phyloP scores from a whole-genome alignment of 371 early-diverging fungal species.

The Catenaria anguillulae region DNA sequence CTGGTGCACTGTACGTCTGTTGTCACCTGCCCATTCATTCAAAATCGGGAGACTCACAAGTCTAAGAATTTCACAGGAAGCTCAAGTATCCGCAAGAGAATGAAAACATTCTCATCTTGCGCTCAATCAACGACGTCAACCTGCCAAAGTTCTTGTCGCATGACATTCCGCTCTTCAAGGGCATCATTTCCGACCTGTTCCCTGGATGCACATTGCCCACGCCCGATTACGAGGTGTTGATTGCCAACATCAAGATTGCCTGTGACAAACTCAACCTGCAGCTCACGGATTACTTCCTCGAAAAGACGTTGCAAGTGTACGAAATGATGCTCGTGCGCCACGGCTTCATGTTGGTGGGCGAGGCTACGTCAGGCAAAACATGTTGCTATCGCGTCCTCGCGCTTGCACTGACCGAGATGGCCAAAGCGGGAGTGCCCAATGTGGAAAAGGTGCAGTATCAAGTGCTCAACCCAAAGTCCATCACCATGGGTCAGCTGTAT shows the following conservation, averaged over 20 bases:
- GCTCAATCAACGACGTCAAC: slow-evolving; percentile 37
- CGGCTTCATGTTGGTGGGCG: slow-evolving; percentile 43
- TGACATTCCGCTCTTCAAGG: slow-evolving; percentile 41
- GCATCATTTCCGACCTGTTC: slow-evolving; percentile 45
- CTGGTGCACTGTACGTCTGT: slow-evolving; percentile 30
- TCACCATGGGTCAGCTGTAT: slow-evolving; percentile 46
- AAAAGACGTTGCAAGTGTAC: slow-evolving; percentile 42
- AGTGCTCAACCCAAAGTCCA: slow-evolving; percentile 40
- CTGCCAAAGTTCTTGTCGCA: slow-evolving; percentile 30
- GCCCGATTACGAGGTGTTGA: slow-evolving; percentile 31
- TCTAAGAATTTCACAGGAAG: slow-evolving; percentile 19
- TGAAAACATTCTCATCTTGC: slow-evolving; percentile 34
- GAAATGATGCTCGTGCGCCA: slow-evolving; percentile 42
- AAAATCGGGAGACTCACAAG: too few relatives aligned
- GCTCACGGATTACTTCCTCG: slow-evolving; percentile 27
- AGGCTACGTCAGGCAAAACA: slow-evolving; percentile 37
- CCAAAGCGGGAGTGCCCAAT: background rate
- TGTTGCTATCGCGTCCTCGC: slow-evolving; percentile 26
- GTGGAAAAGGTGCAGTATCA: slow-evolving; percentile 13
- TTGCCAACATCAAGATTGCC: slow-evolving; percentile 20
- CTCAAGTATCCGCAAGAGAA: slow-evolving; percentile 25
- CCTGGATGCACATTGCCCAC: slow-evolving; percentile 33
- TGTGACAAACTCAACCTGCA: slow-evolving; percentile 26
- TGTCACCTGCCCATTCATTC: too few relatives aligned
- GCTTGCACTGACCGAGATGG: slow-evolving; percentile 14